These are phyloP conservation scores for Azolla pinnata DNA, from an alignment of 75 land plant genomes.

Conservation along the genomic window DNA sequence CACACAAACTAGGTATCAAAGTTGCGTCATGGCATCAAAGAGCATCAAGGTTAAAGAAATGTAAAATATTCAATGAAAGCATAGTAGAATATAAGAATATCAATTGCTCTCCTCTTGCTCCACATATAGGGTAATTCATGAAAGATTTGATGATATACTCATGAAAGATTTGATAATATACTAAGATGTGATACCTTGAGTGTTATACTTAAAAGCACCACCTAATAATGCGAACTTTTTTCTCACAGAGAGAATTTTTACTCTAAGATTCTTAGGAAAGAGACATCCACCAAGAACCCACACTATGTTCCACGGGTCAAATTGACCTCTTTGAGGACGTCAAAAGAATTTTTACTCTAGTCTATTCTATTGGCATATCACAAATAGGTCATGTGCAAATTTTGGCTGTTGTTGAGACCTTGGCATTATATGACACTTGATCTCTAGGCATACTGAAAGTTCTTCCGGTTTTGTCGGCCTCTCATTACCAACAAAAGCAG, in stretches of 20 bases:
- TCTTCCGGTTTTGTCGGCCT: too few relatives aligned
- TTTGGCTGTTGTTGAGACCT: too few relatives aligned
- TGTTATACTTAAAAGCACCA: neutral
- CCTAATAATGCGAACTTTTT: neutral
- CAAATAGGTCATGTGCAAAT: too few relatives aligned
- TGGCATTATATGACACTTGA: too few relatives aligned
- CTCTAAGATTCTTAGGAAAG: too few relatives aligned
- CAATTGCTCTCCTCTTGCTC: neutral
- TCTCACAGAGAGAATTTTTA: neutral
- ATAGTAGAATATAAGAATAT: neutral
- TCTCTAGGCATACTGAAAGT: too few relatives aligned
- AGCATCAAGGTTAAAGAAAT: neutral
- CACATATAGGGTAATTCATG: neutral
- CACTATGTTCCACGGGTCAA: neutral
- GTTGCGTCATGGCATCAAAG: too few relatives aligned
- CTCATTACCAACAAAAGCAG: too few relatives aligned
- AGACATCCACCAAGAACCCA: neutral
- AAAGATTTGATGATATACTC: neutral
- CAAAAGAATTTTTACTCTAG: neutral
- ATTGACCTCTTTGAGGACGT: neutral
- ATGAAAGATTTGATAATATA: too few relatives aligned
- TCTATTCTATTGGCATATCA: too few relatives aligned
- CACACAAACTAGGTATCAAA: too few relatives aligned
- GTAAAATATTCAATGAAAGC: neutral
- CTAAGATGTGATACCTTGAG: neutral